Evolutionary conservation across 1,284 basidiomycete genomes (phyloP), one percentile per base, ranked within the genome.

Genomic region (Ganoderma boninense): DNA sequence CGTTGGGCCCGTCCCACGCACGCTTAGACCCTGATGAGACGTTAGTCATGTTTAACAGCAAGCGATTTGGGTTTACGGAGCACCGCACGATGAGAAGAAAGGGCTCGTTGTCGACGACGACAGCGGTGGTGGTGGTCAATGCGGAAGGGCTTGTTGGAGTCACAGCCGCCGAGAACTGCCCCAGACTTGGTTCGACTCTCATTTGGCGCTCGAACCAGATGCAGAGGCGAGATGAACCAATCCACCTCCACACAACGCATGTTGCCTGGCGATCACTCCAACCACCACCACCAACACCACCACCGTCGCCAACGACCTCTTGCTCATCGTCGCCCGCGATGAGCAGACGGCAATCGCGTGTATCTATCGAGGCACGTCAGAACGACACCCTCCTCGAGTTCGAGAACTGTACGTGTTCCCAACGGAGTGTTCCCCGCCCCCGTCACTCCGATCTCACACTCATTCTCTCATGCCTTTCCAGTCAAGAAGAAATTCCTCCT

Each of bases 401-500:
- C 78, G 93, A 95, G 82, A 92, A 87, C 78, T 94, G 93, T 95
- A 79, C 77, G 93, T 87, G 26, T 49, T 49, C 43, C 62, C 52
- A 42, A 62, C 65, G 49, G 49, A 23, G 23, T 26, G 40, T 64
- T 52, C 66, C 59, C 52, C 59, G 66, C 66, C 49, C 54, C 40
- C 65, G 40, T 65, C 71, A 65, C 64, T 43, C 69, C 71, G 63
- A 46, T 68, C 71, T 75, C 65, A 75, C 73, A 64, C 60, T 68
- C 71, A 71, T 69, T 60, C 74, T 65, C 65, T n/a, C 64, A 56
- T 56, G 52, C 64, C 46, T 64, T 59, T 71, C 67, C 79, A 95
- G 93, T 95, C 85, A 95, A 95, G 89, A 94, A 93, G 90, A 95
- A 94, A 83, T 95, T 95, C 77, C 86, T 95, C 32, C 90, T 94